Conservation (phyloP, 306 rosid genomes). For the Luffa aegyptiaca region DNA sequence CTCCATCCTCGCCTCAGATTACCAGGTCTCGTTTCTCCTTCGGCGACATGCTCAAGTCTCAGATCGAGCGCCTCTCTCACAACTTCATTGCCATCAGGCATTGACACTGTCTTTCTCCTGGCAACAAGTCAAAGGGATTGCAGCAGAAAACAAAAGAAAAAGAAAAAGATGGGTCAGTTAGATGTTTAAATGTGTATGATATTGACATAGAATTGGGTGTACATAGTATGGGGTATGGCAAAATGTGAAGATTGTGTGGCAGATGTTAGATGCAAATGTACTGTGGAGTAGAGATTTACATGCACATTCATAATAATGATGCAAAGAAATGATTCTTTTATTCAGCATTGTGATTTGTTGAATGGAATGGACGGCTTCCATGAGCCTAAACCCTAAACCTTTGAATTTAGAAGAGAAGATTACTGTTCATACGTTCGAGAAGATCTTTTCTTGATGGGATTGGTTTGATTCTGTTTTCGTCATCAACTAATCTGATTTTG, state of each 20-base stretch:
- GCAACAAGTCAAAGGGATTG: background rate
- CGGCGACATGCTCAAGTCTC: conserved; percentile 30
- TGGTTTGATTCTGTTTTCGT: background rate
- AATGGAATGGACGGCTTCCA: background rate
- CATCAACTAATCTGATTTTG: background rate
- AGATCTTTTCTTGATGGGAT: background rate
- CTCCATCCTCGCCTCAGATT: background rate
- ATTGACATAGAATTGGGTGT: conserved; percentile 1
- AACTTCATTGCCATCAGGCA: conserved; percentile 27
- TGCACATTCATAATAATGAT: background rate
- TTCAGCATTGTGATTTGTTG: background rate
- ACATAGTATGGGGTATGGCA: background rate
- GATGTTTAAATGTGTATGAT: background rate
- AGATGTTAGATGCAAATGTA: background rate
- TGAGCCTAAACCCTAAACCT: conserved; percentile 6
- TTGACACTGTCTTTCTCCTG: background rate
- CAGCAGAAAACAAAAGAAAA: background rate
- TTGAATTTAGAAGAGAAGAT: background rate
- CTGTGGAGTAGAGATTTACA: conserved; percentile 1
- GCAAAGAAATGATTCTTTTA: background rate
- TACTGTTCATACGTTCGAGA: background rate
- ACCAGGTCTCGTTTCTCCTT: conserved; percentile 26
- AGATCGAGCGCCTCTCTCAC: conserved; percentile 36
- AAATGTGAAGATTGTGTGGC: background rate
- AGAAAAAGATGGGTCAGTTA: background rate